These are phyloP conservation scores for Rubia yunnanensis DNA, from an alignment of 257 asterid species.

Conservation along the genomic window DNA sequence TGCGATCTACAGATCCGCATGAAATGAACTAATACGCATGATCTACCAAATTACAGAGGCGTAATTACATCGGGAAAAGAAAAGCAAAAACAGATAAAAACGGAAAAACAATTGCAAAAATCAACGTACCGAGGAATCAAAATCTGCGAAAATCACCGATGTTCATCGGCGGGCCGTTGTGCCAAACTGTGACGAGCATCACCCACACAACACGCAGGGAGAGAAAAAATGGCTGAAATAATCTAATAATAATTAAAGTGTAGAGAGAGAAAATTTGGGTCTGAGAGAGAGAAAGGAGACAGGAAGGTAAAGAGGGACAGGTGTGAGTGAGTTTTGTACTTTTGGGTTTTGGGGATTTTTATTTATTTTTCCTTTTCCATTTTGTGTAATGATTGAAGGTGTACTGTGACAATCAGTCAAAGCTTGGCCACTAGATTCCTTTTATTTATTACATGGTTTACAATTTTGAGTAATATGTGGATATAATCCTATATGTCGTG, in stretches of 20 bases:
- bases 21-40: conserved; percentile 1
- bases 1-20: conserved; percentile 13
- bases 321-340: conserved; percentile 7
- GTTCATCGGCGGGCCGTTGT: conserved; percentile 48
- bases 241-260: conserved; percentile 12
- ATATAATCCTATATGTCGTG: too few species aligned
- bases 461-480: too few species aligned
- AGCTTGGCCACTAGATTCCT: conserved; percentile 5
- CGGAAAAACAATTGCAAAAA: background rate
- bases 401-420: conserved; percentile 17
- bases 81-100: background rate
- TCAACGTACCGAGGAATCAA: conserved; percentile 25
- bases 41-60: conserved; percentile 3
- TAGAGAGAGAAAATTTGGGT: conserved; percentile 19
- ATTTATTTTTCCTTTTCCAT: background rate
- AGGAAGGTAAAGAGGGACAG: conserved; percentile 9
- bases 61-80: background rate
- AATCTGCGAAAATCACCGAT: conserved; percentile 34
- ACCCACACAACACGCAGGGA: conserved; percentile 21
- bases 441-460: background rate
- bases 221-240: conserved; percentile 5
- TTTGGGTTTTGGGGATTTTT: background rate
- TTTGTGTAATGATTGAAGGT: conserved; percentile 5
- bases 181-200: conserved; percentile 30
- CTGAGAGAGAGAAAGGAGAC: conserved; percentile 3